phyloP scores from a whole-genome alignment of 2,329 filamentous ascomycete species.

The Parasarocladium wereldwijsianum region DNA sequence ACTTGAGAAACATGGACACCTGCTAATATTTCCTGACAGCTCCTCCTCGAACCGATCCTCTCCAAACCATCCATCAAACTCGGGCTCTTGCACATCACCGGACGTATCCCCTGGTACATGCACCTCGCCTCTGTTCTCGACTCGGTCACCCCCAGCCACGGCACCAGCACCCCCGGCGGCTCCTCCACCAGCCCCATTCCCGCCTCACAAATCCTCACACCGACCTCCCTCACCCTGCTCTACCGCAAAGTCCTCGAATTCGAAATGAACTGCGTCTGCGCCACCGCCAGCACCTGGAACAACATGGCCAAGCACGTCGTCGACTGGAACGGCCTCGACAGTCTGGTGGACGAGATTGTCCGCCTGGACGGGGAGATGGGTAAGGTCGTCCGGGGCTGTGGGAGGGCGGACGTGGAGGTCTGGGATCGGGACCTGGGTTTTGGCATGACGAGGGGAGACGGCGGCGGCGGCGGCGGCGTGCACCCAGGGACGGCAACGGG shows the following conservation, averaged over 20 bases:
- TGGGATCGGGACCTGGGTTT: too few relatives aligned
- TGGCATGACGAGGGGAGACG: too few relatives aligned
- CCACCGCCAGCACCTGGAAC: constrained; percentile 21
- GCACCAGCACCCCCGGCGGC: constrained; percentile 10
- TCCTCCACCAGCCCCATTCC: constrained; percentile 9
- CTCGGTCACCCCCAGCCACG: constrained; percentile 10
- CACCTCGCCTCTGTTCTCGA: constrained; percentile 14
- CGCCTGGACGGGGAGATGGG: constrained; percentile 13
- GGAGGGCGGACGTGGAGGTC: too few relatives aligned
- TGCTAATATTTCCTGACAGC: constrained; percentile 9
- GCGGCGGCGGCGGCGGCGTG: too few relatives aligned
- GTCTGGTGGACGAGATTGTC: constrained; percentile 13
- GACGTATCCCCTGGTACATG: constrained; percentile 21
- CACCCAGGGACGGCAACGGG: too few relatives aligned
- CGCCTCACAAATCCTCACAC: background rate
- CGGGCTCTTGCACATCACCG: constrained; percentile 17
- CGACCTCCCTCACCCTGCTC: constrained; percentile 12
- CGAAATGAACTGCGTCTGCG: constrained; percentile 25
- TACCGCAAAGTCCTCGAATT: constrained; percentile 20
- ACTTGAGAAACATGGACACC: background rate
- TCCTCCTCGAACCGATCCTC: constrained; percentile 20
- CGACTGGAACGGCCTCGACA: constrained; percentile 16
- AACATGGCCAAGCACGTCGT: constrained; percentile 21
- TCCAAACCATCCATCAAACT: constrained; percentile 14
- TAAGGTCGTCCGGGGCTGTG: too few relatives aligned